These are phyloP conservation scores for Leccinum uliginosum DNA, from an alignment of 768 basidiomycete species.

Conservation along the genomic window DNA sequence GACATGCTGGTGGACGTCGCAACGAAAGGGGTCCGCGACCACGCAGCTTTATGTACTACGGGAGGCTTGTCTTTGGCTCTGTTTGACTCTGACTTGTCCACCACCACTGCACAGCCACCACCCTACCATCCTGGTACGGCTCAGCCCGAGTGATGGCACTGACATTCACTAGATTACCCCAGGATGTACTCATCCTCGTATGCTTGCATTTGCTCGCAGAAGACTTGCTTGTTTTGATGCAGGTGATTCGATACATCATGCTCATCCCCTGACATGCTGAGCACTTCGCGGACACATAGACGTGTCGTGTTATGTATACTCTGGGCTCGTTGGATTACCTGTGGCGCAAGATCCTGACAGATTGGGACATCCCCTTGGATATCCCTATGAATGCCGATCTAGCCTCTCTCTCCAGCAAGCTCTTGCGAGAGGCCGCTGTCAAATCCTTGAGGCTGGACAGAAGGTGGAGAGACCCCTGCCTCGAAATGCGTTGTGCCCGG, in stretches of 20 bases:
- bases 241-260: constrained; percentile 32
- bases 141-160: constrained; percentile 6
- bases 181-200: constrained; percentile 42
- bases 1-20: constrained; percentile 27
- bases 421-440: constrained; percentile 40
- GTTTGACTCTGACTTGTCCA: constrained; percentile 20
- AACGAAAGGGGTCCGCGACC: constrained; percentile 28
- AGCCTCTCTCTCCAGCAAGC: constrained; percentile 33
- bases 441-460: constrained; percentile 45
- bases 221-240: constrained; percentile 46
- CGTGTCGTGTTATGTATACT: constrained; percentile 58
- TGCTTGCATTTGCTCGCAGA: constrained; percentile 29
- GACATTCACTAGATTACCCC: constrained; percentile 34
- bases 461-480: constrained; percentile 42
- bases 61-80: constrained; percentile 25
- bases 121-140: background rate
- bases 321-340: constrained; percentile 48
- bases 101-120: background rate
- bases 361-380: constrained; percentile 38
- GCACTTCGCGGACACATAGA: constrained; percentile 37
- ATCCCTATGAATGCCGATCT: constrained; percentile 33
- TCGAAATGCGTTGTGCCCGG: constrained; percentile 34
- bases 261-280: constrained; percentile 8
- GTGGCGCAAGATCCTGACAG: constrained; percentile 43
- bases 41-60: constrained; percentile 21